Evolutionary conservation across 176 grass and related monocot genomes (phyloP).

Genomic region (Avena insularis): DNA sequence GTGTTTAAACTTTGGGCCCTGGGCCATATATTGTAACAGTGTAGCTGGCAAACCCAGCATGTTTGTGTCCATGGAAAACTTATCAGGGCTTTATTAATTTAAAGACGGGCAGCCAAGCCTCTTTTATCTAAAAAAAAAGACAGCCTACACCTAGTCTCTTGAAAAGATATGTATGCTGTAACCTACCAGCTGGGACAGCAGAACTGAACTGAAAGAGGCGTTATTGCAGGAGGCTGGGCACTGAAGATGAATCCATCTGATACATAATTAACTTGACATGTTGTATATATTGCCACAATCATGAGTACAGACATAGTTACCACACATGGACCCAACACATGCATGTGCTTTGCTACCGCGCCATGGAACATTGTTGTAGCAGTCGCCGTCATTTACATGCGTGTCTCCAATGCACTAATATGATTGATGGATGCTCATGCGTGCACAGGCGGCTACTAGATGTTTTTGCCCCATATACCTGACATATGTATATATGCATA

Average conservation of each 20-base stretch:
- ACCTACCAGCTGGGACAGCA: too few species aligned
- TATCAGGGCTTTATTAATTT: too few species aligned
- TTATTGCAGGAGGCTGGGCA: neutral
- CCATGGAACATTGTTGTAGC: neutral
- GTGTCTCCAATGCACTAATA: conserved; percentile 15
- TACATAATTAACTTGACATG: neutral
- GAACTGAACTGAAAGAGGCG: too few species aligned
- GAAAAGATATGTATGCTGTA: too few species aligned
- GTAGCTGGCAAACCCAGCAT: too few species aligned
- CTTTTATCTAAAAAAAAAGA: too few species aligned
- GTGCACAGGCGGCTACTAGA: neutral
- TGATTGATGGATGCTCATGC: neutral
- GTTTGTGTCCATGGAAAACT: too few species aligned
- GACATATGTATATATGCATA: neutral
- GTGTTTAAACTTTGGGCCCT: too few species aligned
- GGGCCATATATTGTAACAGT: too few species aligned
- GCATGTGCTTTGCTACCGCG: neutral
- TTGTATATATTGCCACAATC: conserved; percentile 8
- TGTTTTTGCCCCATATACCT: neutral
- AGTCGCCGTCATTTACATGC: conserved; percentile 15
- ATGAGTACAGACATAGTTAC: neutral
- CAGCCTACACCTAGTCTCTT: too few species aligned
- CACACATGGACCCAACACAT: neutral
- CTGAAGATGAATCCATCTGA: neutral
- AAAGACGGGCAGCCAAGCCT: too few species aligned